Conservation (phyloP, 2,329 filamentous ascomycete genomes). For the Neonectria sp. region DNA sequence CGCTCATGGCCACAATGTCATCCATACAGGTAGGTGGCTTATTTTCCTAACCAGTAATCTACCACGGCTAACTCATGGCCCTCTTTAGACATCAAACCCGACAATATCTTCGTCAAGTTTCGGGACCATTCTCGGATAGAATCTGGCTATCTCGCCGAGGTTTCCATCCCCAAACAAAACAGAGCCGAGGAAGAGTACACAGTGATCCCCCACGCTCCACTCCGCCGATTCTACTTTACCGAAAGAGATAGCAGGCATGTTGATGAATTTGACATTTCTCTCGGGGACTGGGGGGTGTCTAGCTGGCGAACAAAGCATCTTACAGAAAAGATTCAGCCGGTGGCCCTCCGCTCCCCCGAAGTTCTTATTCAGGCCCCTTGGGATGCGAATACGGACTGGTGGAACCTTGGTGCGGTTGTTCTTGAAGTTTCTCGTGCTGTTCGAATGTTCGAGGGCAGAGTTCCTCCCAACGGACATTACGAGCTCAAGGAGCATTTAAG, state of each 20-base stretch:
- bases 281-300: conserved; percentile 42
- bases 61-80: background rate
- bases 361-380: conserved; percentile 43
- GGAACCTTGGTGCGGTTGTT: conserved; percentile 42
- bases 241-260: conserved; percentile 7
- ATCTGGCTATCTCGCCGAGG: conserved; percentile 29
- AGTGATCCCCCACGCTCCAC: conserved; percentile 21
- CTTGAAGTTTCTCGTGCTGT: conserved; percentile 35
- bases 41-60: background rate
- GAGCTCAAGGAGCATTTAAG: conserved; percentile 30
- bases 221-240: conserved; percentile 34
- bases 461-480: conserved; percentile 23
- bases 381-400: conserved; percentile 38
- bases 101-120: conserved; percentile 44
- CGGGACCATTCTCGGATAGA: conserved; percentile 32
- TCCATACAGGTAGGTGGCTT: conserved; percentile 38
- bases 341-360: conserved; percentile 42
- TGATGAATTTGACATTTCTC: conserved; percentile 29
- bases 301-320: conserved; percentile 41
- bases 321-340: conserved; percentile 40
- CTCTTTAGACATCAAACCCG: conserved; percentile 39
- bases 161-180: conserved; percentile 27
- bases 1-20: conserved; percentile 38
- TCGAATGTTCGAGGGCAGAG: conserved; percentile 32
- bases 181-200: conserved; percentile 24